A percentile compares a stretch with the other conserved stretches of the same genome.
phyloP scores from a whole-genome alignment of 2,329 filamentous ascomycete species.

The Penicillium olsonii region DNA sequence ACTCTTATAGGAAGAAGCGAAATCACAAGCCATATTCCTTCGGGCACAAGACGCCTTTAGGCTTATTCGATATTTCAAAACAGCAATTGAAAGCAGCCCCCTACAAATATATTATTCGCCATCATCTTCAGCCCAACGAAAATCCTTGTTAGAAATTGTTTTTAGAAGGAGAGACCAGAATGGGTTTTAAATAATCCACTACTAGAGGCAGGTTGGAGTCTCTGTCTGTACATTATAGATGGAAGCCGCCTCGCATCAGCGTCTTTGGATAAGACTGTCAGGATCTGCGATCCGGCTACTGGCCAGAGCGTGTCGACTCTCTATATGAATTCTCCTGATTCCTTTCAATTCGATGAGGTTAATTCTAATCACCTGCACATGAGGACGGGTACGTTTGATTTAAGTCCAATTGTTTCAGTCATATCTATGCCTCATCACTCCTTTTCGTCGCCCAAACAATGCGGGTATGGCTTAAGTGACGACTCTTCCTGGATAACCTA shows the following conservation, averaged over 20 bases:
- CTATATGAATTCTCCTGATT: neutral
- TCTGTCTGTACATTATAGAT: conserved; percentile 7
- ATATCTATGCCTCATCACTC: neutral
- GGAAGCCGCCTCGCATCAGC: conserved; percentile 4
- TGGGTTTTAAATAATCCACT: conserved; percentile 9
- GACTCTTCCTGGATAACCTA: conserved; percentile 7
- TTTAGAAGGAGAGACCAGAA: neutral
- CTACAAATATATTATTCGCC: conserved; percentile 32
- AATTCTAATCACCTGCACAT: conserved; percentile 11
- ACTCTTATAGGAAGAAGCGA: neutral
- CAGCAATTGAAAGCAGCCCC: conserved; percentile 24
- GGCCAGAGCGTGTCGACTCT: neutral
- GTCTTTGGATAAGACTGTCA: neutral
- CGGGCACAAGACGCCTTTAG: conserved; percentile 26
- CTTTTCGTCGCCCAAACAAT: neutral
- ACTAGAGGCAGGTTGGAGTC: conserved; percentile 14
- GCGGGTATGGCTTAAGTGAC: conserved; percentile 1
- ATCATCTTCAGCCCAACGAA: conserved; percentile 27
- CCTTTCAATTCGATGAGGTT: conserved; percentile 7
- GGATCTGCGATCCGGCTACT: conserved; percentile 3
- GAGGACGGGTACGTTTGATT: neutral
- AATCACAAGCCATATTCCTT: neutral
- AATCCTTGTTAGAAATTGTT: conserved; percentile 3
- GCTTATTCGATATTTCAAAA: conserved; percentile 28
- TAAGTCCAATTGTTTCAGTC: no score